Conservation (phyloP, 306 rosid genomes). For the Prunus mume region DNA sequence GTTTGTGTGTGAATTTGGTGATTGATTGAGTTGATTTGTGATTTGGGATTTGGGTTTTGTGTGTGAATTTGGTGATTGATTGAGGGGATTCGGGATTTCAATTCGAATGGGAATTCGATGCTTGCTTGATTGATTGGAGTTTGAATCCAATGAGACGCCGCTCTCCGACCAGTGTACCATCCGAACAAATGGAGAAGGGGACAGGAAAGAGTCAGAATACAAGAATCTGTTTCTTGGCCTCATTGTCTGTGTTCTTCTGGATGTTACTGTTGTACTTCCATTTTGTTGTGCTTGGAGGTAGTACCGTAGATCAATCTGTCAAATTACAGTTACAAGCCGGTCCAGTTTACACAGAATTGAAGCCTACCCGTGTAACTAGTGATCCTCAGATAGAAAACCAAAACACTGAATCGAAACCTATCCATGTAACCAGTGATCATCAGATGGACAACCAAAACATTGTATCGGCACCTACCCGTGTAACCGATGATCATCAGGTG, state of each 20-base stretch:
- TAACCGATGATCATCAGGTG: background rate
- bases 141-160: conserved; percentile 77
- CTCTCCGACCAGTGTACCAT: conserved; percentile 42
- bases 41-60: conserved; percentile 1
- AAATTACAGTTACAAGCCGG: conserved; percentile 22
- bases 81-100: conserved; percentile 7
- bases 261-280: conserved; percentile 71
- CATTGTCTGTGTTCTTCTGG: conserved; percentile 72
- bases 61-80: background rate
- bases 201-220: conserved; percentile 61
- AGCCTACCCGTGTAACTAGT: conserved; percentile 26
- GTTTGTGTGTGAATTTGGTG: background rate
- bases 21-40: background rate
- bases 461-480: background rate
- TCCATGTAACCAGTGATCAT: background rate
- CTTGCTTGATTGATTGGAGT: conserved; percentile 5
- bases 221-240: conserved; percentile 59
- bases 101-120: conserved; percentile 22
- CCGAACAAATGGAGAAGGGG: conserved; percentile 73
- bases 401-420: background rate
- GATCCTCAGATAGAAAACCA: background rate
- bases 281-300: conserved; percentile 56
- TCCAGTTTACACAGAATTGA: conserved; percentile 26
- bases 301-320: conserved; percentile 34
- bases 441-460: background rate